Evolutionary conservation across 768 basidiomycete species (phyloP).

Genomic region (Wakefieldia striispora): DNA sequence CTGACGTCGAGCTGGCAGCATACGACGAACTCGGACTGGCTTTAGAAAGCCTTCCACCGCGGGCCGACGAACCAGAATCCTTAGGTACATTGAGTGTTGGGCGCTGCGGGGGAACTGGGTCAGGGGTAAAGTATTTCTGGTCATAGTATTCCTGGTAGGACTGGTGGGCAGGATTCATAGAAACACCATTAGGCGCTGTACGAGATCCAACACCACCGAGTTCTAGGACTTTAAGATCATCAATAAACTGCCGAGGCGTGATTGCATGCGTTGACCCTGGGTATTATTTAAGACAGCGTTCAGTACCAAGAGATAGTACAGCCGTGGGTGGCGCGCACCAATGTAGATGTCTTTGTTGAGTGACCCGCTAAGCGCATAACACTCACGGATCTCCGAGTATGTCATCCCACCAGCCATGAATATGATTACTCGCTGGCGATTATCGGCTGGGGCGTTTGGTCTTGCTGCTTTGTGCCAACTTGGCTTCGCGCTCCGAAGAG

Average conservation of each 20-base stretch:
- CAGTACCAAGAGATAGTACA: constrained; percentile 27
- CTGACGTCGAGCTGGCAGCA: constrained; percentile 50
- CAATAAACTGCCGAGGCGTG: constrained; percentile 81
- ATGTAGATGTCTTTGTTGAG: constrained; percentile 89
- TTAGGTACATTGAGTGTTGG: constrained; percentile 27
- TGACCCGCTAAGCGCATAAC: constrained; percentile 71
- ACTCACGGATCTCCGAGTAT: constrained; percentile 90
- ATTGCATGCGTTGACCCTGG: constrained; percentile 86
- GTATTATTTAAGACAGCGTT: not conserved
- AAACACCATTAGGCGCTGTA: constrained; percentile 66
- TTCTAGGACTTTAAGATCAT: constrained; percentile 85
- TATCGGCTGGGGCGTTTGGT: constrained; percentile 47
- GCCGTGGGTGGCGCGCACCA: constrained; percentile 57
- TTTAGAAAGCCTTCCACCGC: constrained; percentile 26
- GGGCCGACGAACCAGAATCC: constrained; percentile 16
- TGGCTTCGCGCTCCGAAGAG: constrained; percentile 86
- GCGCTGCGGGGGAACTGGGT: constrained; percentile 32
- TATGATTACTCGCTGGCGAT: constrained; percentile 76
- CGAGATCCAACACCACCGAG: constrained; percentile 82
- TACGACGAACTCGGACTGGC: constrained; percentile 49
- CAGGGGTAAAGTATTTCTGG: constrained; percentile 60
- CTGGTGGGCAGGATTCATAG: constrained; percentile 45
- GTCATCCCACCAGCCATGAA: constrained; percentile 96
- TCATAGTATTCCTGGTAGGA: constrained; percentile 78
- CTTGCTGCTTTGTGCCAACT: constrained; percentile 82